A percentile compares a stretch with the other conserved stretches of the same genome.
These are phyloP conservation scores for Kipferlia bialata DNA, from an alignment of 78 protist genomes.

Conservation along the genomic window DNA sequence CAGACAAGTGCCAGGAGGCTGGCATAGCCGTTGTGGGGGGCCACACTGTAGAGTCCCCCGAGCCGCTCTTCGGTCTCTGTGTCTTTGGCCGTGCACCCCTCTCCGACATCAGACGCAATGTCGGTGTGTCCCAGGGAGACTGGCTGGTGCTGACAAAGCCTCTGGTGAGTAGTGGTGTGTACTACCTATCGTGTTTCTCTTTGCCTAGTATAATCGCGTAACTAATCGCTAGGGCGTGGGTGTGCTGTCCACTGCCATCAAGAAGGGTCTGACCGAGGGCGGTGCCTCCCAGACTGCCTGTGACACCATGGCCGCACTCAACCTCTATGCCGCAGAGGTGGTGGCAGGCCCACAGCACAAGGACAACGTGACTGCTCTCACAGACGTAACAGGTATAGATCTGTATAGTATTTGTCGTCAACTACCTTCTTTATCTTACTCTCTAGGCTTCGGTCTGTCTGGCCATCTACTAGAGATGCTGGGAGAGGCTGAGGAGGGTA, in stretches of 20 bases:
- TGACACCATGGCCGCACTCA: constrained; percentile 17
- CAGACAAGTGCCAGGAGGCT: neutral
- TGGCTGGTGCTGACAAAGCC: constrained; percentile 32
- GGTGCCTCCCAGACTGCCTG: neutral
- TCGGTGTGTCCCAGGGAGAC: constrained; percentile 12
- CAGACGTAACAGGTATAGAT: constrained; percentile 33
- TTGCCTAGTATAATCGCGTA: too few species aligned
- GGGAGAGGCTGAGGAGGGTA: neutral
- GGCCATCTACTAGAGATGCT: constrained; percentile 24
- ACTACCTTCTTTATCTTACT: too few species aligned
- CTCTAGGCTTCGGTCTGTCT: constrained; percentile 24
- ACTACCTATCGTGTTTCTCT: too few species aligned
- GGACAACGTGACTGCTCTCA: neutral
- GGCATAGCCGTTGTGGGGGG: constrained; percentile 30
- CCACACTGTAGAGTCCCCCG: constrained; percentile 16
- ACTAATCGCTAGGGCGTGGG: too few species aligned
- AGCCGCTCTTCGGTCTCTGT: constrained; percentile 31
- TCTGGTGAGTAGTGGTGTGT: too few species aligned
- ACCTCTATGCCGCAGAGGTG: neutral
- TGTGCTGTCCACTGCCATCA: constrained; percentile 4
- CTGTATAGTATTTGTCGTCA: too few species aligned
- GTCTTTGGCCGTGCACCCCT: constrained; percentile 18
- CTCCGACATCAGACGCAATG: neutral
- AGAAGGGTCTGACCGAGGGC: neutral
- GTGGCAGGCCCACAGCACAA: neutral